Evolutionary conservation across 345 rosid genomes (phyloP).

Genomic region (Viola odorata): DNA sequence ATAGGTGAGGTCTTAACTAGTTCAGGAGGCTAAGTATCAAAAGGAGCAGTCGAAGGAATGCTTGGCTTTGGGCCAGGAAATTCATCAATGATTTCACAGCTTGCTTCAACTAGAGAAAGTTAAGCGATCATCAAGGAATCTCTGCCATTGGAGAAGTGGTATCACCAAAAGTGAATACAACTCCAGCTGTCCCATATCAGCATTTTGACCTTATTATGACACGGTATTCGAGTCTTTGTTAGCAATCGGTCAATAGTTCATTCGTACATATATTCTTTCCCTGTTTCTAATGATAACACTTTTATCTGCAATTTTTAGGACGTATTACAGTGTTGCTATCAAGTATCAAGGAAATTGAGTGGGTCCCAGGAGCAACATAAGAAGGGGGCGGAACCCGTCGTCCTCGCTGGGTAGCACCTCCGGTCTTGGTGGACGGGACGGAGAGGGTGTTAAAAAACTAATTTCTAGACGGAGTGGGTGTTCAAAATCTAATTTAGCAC

Average conservation of each 20-base stretch:
- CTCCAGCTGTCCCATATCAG: constrained; percentile 71
- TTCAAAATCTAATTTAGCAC: too few relatives aligned
- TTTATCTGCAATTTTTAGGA: constrained; percentile 45
- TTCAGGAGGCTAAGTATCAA: too few relatives aligned
- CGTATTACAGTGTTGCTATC: constrained; percentile 77
- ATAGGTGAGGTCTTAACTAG: constrained; percentile 68
- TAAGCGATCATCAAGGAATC: constrained; percentile 70
- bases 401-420: too few relatives aligned
- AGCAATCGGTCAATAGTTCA: constrained; percentile 12
- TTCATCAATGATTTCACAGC: constrained; percentile 79
- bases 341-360: constrained; percentile 74
- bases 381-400: too few relatives aligned
- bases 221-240: too few relatives aligned
- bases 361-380: too few relatives aligned
- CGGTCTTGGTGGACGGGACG: too few relatives aligned
- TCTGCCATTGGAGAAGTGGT: constrained; percentile 70
- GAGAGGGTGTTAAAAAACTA: too few relatives aligned
- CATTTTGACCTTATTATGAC: too few relatives aligned
- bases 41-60: constrained; percentile 78
- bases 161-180: constrained; percentile 58
- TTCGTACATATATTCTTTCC: constrained; percentile 9
- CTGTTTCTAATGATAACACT: constrained; percentile 15
- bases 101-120: constrained; percentile 58
- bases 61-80: constrained; percentile 87
- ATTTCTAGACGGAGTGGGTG: too few relatives aligned